A percentile compares a stretch with the other conserved stretches of the same genome.
These are phyloP conservation scores for Lunularia cruciata DNA, from an alignment of 225 moss, liverwort and hornwort species.

Conservation along the genomic window DNA sequence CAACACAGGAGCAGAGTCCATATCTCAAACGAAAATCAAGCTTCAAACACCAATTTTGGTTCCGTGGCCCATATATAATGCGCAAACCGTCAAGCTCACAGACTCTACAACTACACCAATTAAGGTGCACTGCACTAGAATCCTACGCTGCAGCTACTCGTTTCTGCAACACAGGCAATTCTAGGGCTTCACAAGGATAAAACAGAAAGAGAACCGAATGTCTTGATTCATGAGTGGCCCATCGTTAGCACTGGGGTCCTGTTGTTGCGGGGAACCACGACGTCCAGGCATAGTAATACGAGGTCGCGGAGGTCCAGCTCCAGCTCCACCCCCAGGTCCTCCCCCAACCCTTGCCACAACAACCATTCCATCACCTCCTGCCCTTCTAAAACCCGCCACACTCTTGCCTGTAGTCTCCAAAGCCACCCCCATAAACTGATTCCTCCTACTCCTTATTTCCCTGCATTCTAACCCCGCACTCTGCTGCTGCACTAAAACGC, in stretches of 20 bases:
- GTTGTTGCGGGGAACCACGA: slow-evolving; percentile 33
- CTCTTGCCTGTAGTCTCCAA: neutral
- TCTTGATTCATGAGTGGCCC: slow-evolving; percentile 50
- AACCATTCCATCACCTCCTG: slow-evolving; percentile 8
- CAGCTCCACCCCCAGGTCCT: slow-evolving; percentile 2
- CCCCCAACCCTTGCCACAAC: slow-evolving; percentile 27
- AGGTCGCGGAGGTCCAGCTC: slow-evolving; percentile 31
- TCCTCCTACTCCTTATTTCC: slow-evolving; percentile 12
- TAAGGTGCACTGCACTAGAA: too few relatives aligned
- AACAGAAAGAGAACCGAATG: slow-evolving; percentile 33
- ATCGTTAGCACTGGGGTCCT: slow-evolving; percentile 29
- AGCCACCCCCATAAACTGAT: slow-evolving; percentile 5
- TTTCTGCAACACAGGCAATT: too few relatives aligned
- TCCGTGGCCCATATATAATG: too few relatives aligned
- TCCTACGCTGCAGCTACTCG: too few relatives aligned
- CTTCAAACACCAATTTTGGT: too few relatives aligned
- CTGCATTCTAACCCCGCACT: slow-evolving; percentile 6
- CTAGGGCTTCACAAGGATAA: too few relatives aligned
- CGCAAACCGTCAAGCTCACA: too few relatives aligned
- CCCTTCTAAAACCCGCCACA: slow-evolving; percentile 5
- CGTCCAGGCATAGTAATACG: slow-evolving; percentile 19
- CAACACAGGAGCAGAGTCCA: too few relatives aligned
- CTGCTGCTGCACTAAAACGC: neutral
- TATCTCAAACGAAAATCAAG: too few relatives aligned
- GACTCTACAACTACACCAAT: too few relatives aligned